Evolutionary conservation across 163 green algal genomes (phyloP).

Genomic region (Chloromonas sp.): DNA sequence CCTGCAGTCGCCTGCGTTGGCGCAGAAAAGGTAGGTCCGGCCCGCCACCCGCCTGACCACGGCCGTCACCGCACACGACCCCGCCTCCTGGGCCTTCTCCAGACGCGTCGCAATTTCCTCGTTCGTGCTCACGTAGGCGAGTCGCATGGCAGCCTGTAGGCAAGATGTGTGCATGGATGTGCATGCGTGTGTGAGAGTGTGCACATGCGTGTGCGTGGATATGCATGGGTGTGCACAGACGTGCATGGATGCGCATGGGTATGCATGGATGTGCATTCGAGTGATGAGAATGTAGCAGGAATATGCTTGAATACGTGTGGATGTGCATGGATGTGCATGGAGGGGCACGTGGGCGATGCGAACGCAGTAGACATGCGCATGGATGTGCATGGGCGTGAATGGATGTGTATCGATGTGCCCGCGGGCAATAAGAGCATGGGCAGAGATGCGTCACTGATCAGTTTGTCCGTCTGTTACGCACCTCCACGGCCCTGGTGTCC

Average conservation of each 20-base stretch:
- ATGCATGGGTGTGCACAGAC: neutral
- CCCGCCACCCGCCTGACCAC: neutral
- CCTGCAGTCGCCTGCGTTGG: constrained; percentile 20
- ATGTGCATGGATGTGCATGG: neutral
- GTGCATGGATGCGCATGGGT: no score
- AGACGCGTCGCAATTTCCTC: constrained; percentile 1
- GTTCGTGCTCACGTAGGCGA: constrained; percentile 3
- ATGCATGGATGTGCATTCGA: no score
- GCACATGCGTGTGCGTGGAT: no score
- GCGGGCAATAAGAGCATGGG: no score
- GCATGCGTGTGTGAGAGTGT: neutral
- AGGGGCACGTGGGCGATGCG: neutral
- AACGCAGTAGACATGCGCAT: no score
- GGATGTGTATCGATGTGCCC: no score
- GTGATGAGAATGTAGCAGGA: no score
- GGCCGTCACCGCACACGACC: neutral
- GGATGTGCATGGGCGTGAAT: no score
- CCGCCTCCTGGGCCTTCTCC: neutral
- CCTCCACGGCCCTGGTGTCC: neutral
- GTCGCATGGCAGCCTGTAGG: neutral
- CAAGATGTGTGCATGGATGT: neutral
- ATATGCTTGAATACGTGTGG: no score
- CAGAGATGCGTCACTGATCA: no score
- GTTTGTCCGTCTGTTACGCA: neutral
- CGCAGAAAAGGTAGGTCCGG: constrained; percentile 9